Percentiles rank a stretch among this genome's conserved stretches.
Conservation (phyloP, 2,329 filamentous ascomycete genomes). For the Exserohilum turcica region DNA sequence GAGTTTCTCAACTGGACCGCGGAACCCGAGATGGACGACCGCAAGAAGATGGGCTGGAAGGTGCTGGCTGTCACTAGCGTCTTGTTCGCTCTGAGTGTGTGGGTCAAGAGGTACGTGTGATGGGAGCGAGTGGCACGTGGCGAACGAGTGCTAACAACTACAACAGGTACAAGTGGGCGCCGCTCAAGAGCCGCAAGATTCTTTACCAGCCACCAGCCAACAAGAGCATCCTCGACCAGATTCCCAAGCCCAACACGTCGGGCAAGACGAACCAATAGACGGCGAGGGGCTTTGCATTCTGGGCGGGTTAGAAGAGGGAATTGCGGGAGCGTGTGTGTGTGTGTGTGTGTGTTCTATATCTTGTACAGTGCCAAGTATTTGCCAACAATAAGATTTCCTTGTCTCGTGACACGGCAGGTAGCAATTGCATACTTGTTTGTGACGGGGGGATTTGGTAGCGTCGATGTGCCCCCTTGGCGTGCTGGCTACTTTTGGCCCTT, state of each 20-base stretch:
- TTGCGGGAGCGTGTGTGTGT: constrained; percentile 40
- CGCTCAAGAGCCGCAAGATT: constrained; percentile 94
- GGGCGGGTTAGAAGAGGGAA: constrained; percentile 26
- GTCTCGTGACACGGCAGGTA: constrained; percentile 6
- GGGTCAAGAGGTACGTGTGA: constrained; percentile 80
- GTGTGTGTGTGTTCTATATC: constrained; percentile 47
- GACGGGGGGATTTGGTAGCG: not conserved
- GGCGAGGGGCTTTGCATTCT: constrained; percentile 24
- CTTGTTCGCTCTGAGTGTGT: constrained; percentile 86
- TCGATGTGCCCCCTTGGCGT: too few relatives aligned
- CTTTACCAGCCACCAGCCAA: constrained; percentile 74
- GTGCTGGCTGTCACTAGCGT: constrained; percentile 79
- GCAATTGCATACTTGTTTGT: not conserved
- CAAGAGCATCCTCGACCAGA: constrained; percentile 37
- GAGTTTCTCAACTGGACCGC: constrained; percentile 99
- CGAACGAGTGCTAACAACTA: constrained; percentile 33
- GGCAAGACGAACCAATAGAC: constrained; percentile 43
- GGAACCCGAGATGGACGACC: constrained; percentile 98
- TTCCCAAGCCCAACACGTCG: constrained; percentile 38
- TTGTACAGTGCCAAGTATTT: constrained; percentile 48
- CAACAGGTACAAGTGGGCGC: constrained; percentile 88
- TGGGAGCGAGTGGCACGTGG: not conserved
- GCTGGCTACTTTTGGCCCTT: too few relatives aligned
- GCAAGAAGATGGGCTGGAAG: constrained; percentile 99
- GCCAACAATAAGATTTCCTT: constrained; percentile 39